Evolutionary conservation across 257 asterid genomes (phyloP).

Genomic region (Mentha longifolia): DNA sequence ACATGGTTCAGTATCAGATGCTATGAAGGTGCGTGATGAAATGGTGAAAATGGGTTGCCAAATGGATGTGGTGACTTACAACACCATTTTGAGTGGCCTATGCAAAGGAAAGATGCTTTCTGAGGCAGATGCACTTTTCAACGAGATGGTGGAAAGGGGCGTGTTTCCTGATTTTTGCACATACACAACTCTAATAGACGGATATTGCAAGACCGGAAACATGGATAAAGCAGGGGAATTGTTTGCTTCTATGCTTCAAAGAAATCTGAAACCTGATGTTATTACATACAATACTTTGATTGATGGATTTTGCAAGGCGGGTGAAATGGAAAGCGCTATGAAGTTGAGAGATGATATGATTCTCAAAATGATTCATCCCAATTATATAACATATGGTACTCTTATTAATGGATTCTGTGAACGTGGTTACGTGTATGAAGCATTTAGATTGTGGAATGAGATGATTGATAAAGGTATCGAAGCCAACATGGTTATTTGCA

Average conservation of each 20-base stretch:
- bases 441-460: constrained; percentile 66
- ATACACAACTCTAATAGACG: constrained; percentile 63
- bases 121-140: constrained; percentile 65
- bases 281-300: constrained; percentile 68
- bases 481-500: constrained; percentile 66
- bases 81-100: constrained; percentile 64
- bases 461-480: constrained; percentile 58
- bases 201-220: constrained; percentile 65
- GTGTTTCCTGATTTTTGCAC: constrained; percentile 75
- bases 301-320: constrained; percentile 71
- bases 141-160: constrained; percentile 75
- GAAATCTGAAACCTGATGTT: constrained; percentile 65
- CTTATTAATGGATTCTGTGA: constrained; percentile 71
- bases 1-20: constrained; percentile 56
- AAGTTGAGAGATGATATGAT: constrained; percentile 63
- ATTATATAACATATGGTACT: constrained; percentile 57
- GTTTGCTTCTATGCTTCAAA: constrained; percentile 53
- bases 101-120: constrained; percentile 62
- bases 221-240: constrained; percentile 53
- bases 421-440: constrained; percentile 54
- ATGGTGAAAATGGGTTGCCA: constrained; percentile 63
- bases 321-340: constrained; percentile 59
- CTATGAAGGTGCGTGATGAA: constrained; percentile 68
- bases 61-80: constrained; percentile 76
- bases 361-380: constrained; percentile 52